phyloP scores from a whole-genome alignment of 805 yeast genomes.

The Yarrowia sp. region DNA sequence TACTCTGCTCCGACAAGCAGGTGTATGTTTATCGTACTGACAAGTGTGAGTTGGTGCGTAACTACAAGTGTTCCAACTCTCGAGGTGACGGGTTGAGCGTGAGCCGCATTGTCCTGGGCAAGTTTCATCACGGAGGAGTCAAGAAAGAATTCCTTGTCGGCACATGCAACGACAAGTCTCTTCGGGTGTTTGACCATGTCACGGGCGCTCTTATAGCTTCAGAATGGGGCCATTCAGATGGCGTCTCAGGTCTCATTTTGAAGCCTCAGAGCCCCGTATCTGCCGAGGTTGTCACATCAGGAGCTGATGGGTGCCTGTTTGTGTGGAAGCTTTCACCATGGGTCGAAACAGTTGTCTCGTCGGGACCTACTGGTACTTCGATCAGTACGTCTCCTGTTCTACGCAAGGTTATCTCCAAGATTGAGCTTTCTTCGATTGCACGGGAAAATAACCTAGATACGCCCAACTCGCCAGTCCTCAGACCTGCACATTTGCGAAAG shows the following conservation, averaged over 20 bases:
- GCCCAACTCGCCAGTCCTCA: not conserved
- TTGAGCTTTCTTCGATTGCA: slow-evolving; percentile 5
- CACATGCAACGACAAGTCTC: slow-evolving; percentile 52
- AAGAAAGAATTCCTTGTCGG: slow-evolving; percentile 34
- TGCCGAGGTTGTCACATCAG: slow-evolving; percentile 30
- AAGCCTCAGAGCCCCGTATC: slow-evolving; percentile 12
- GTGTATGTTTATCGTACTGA: slow-evolving; percentile 42
- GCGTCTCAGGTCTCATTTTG: slow-evolving; percentile 44
- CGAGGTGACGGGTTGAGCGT: slow-evolving; percentile 14
- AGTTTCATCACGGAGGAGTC: not conserved
- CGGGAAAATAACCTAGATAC: slow-evolving; percentile 11
- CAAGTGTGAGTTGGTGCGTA: slow-evolving; percentile 39
- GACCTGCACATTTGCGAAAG: not conserved
- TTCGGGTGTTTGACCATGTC: slow-evolving; percentile 47
- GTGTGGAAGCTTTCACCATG: slow-evolving; percentile 29
- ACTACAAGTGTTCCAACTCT: slow-evolving; percentile 38
- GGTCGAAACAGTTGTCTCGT: not conserved
- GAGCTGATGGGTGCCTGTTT: slow-evolving; percentile 34
- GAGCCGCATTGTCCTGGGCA: slow-evolving; percentile 31
- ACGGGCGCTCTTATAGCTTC: slow-evolving; percentile 49
- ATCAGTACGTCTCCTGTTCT: not conserved
- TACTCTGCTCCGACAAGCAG: slow-evolving; percentile 53
- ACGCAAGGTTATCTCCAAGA: slow-evolving; percentile 2
- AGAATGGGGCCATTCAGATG: slow-evolving; percentile 61
- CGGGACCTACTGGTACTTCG: not conserved